Base-by-base conservation (phyloP, 768 basidiomycete genomes). In the Coprinopsis cinerea region DNA sequence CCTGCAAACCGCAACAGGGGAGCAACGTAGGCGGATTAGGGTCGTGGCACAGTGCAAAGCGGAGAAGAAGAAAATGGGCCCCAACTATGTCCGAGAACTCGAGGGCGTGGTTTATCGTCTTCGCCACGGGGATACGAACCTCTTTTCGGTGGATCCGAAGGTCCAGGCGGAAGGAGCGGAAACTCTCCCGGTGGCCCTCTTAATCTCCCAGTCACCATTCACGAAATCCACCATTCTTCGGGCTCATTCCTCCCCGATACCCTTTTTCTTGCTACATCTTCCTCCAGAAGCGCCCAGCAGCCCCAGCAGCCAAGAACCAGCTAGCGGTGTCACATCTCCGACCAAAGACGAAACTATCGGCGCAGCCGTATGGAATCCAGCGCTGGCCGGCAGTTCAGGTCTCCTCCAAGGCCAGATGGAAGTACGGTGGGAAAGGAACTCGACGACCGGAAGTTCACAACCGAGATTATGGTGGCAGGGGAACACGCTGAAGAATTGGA, bases 1-100 rank as follows among this genome's bases (percentile, higher is more conserved):
- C 15, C 45, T 23, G 18, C 40, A 7, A 20, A 25, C 10, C 13
- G 10, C n/a, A 14, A 35, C 6, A n/a, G 36, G 20, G n/a, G 37
- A 32, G 14, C 13, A 10, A 18, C 70, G 80, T 20, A 67, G 75
- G 28, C 74, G 89, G 1, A 57, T 94, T 2, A 83, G 92, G 46
- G 76, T 96, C 9, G 64, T 95, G 18, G 91, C 77, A 0, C 92
- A 95, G 59, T 96, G 93, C 71, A 96, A 96, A 72, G 91, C 91
- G 0, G 89, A 93, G 60, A 85, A 82, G 70, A 84, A 82, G 66
- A 87, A 85, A 61, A 64, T 83, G 30, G 77, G 88, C 2, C 91
- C 92, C 2, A 81, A 82, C 22, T 85, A 84, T 57, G 78, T 96
- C 0, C 81, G 93, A 26, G 93, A 96, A 62, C 74, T 94, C 68